Conservation (phyloP, 345 rosid genomes). For the Iberis pinnata region DNA sequence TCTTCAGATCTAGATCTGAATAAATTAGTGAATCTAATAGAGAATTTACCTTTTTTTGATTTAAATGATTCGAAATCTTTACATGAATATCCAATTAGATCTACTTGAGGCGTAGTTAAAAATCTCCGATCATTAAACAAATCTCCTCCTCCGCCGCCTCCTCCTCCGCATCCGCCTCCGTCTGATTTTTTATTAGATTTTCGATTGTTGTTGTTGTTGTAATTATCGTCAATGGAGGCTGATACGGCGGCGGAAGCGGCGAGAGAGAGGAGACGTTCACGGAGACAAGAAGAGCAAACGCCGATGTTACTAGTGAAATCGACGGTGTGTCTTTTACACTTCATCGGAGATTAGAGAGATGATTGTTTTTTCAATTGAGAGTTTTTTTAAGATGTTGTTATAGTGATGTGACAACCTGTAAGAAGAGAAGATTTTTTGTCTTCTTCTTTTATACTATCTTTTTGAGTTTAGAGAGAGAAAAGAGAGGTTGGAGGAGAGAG, state of each 20-base stretch:
- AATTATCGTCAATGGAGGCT: conserved; percentile 25
- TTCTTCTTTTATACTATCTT: conserved; percentile 19
- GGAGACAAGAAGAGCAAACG: conserved; percentile 92
- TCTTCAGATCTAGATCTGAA: conserved; percentile 71
- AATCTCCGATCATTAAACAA: conserved; percentile 30
- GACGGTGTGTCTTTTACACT: conserved; percentile 60
- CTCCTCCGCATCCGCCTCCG: conserved; percentile 45
- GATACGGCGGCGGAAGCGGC: conserved; percentile 36
- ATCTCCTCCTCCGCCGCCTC: conserved; percentile 39
- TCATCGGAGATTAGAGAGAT: background rate
- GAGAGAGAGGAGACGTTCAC: conserved; percentile 51
- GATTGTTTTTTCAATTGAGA: too few relatives aligned
- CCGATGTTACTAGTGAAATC: conserved; percentile 70
- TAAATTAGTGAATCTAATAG: conserved; percentile 40
- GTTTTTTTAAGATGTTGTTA: too few relatives aligned
- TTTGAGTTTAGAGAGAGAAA: conserved; percentile 6
- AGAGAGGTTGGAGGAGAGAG: background rate
- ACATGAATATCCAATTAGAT: conserved; percentile 29
- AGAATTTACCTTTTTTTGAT: conserved; percentile 33
- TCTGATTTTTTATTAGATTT: conserved; percentile 30
- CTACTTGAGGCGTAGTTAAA: conserved; percentile 69
- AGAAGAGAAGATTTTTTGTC: conserved; percentile 29
- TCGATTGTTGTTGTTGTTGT: conserved; percentile 17
- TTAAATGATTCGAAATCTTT: conserved; percentile 27
- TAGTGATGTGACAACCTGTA: conserved; percentile 29